These are phyloP conservation scores for Boletus rubescentipes DNA, from an alignment of 768 basidiomycete species.

Conservation along the genomic window DNA sequence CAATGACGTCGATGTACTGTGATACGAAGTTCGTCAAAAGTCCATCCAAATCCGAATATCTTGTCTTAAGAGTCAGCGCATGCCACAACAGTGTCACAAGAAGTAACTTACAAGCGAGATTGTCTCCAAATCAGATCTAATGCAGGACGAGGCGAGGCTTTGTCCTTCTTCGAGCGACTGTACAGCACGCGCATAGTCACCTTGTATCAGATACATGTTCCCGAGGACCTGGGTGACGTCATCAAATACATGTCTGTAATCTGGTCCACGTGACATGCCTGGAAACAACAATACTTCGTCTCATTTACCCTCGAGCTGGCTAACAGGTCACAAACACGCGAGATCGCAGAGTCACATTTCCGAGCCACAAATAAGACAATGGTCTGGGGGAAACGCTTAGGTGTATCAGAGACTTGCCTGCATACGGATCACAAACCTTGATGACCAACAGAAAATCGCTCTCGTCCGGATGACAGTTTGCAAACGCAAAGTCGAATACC, in stretches of 20 bases:
- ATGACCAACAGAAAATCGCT: constrained; percentile 3
- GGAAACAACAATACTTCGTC: background rate
- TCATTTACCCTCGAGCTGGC: background rate
- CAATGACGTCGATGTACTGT: background rate
- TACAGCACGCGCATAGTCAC: background rate
- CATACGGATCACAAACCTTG: background rate
- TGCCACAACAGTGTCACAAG: background rate
- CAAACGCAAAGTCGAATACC: constrained; percentile 2
- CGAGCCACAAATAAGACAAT: background rate
- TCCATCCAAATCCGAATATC: constrained; percentile 6
- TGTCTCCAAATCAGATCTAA: no score
- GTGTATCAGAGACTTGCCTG: background rate
- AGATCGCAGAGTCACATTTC: background rate
- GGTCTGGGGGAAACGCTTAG: background rate
- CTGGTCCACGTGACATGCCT: background rate
- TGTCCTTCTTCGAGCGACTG: background rate
- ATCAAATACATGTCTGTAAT: background rate
- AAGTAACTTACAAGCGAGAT: no score
- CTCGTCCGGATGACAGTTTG: background rate
- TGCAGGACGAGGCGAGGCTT: no score
- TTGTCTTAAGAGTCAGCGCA: background rate
- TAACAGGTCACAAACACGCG: background rate
- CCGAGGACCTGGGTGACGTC: constrained; percentile 1
- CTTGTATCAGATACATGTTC: background rate
- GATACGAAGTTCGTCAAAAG: background rate